These are phyloP conservation scores for Arabidopsis hybrid DNA, from an alignment of 441 rosid species.

Conservation along the genomic window DNA sequence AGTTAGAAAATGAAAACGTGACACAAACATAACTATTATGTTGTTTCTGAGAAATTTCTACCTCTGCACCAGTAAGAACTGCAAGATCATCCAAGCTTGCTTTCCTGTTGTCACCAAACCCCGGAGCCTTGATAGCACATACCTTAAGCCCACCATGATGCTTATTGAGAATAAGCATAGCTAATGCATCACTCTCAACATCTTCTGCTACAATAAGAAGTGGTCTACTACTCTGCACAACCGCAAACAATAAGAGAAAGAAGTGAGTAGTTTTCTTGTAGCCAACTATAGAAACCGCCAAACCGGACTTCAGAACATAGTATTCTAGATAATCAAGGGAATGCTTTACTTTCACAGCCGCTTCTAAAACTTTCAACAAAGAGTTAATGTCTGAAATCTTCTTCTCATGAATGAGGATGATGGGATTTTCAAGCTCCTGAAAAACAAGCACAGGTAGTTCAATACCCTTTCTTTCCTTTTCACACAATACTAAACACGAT, in stretches of 20 bases:
- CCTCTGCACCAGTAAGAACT: slow-evolving; percentile 92
- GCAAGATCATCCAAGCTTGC: slow-evolving; percentile 91
- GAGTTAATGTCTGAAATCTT: slow-evolving; percentile 83
- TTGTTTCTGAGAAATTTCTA: slow-evolving; percentile 39
- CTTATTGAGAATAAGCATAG: slow-evolving; percentile 87
- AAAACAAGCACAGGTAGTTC: slow-evolving; percentile 28
- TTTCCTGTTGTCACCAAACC: slow-evolving; percentile 85
- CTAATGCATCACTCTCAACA: slow-evolving; percentile 79
- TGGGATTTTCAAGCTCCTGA: slow-evolving; percentile 95
- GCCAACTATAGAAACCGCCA: neutral
- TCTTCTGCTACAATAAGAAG: slow-evolving; percentile 90
- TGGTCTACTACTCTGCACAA: slow-evolving; percentile 68
- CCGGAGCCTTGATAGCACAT: slow-evolving; percentile 95
- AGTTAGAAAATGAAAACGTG: slow-evolving; percentile 27
- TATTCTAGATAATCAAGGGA: slow-evolving; percentile 12
- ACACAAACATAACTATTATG: slow-evolving; percentile 1
- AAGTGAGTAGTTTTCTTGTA: slow-evolving; percentile 22
- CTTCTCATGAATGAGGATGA: slow-evolving; percentile 86
- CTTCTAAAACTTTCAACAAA: slow-evolving; percentile 78
- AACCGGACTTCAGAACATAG: slow-evolving; percentile 13
- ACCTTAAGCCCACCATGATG: slow-evolving; percentile 90
- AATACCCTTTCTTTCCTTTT: slow-evolving; percentile 2
- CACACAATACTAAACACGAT: slow-evolving; percentile 20
- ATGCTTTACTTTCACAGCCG: slow-evolving; percentile 61
- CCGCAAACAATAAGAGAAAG: slow-evolving; percentile 35